Percentiles rank a stretch among this genome's conserved stretches.
These are phyloP conservation scores for Cinnamomum chago DNA, from an alignment of 164 flowering plant genomes.

Conservation along the genomic window DNA sequence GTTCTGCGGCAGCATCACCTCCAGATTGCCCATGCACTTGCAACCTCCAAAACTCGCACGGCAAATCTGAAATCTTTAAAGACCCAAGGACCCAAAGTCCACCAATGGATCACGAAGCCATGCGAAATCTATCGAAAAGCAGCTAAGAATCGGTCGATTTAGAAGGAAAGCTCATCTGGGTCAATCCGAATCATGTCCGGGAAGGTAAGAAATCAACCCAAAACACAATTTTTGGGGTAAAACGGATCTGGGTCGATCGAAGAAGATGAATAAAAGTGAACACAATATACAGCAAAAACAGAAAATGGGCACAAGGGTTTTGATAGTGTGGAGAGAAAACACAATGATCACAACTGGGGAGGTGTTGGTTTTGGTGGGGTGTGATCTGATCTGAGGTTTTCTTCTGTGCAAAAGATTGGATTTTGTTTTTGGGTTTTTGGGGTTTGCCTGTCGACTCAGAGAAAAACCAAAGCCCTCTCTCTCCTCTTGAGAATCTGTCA, in stretches of 20 bases:
- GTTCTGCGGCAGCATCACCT: conserved; percentile 15
- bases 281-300: too few relatives aligned
- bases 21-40: conserved; percentile 37
- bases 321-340: too few relatives aligned
- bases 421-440: too few relatives aligned
- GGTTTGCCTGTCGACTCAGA: too few relatives aligned
- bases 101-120: not conserved
- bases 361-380: too few relatives aligned
- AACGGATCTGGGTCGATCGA: not conserved
- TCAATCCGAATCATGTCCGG: not conserved
- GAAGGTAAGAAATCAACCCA: not conserved
- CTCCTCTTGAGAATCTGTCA: too few relatives aligned
- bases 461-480: too few relatives aligned
- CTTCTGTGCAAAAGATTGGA: too few relatives aligned
- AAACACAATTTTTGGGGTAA: not conserved
- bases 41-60: not conserved
- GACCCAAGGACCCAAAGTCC: not conserved
- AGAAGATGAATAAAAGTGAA: not conserved
- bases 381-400: too few relatives aligned
- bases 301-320: too few relatives aligned
- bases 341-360: too few relatives aligned
- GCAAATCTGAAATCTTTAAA: not conserved
- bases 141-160: not conserved
- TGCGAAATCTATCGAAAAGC: not conserved
- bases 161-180: not conserved